Base-by-base conservation (phyloP, 2,329 filamentous ascomycete species). In the Graphiopsis chlorocephala region DNA sequence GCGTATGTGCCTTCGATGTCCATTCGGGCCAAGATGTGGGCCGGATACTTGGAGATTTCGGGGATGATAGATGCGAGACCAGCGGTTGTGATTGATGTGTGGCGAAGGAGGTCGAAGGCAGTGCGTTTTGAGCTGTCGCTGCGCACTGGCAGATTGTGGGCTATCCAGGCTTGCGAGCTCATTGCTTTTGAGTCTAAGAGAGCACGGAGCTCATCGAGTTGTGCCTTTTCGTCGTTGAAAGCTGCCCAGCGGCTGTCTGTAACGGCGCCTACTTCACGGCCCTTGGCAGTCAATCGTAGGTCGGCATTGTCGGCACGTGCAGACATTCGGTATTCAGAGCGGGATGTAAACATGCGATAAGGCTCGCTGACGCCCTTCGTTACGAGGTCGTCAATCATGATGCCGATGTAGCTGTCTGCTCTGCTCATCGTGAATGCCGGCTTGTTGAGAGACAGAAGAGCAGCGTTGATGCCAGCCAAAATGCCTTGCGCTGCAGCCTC, bases 351-450 rank as follows among this genome's bases (percentile, higher is more conserved):
- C 93, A 99, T 98, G 70, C 95, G 88, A 78, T 99, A 99, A 1
- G 95, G 95, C 75, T 99, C 95, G 2, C 91, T 93, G 31, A 99
- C 95, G 56, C 95, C 95, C 78, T 97, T 98, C 25, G 94, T 98
- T 74, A 96, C 89, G 42, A 99, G 86, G 76, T 99, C 95, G 78
- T 99, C 95, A 72, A 99, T 93, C 93, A 99, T 97, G 79, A 99
- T 90, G 70, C 95, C 95, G 73, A 99, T 98, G 77, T 97, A 99
- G 14, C 92, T 93, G 76, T 99, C 94, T 1, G 90, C 89, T 68
- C 95, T 86, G 8, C 88, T 88, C 31, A 99, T 81, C 0, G 85
- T 85, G 66, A 96, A 83, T 0, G 88, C 84, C 1, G 82, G 77
- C 65, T 90, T 86, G 1, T 85, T 85, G 66, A 86, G 84, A 0